A percentile compares a stretch with the other conserved stretches of the same genome.
These are phyloP conservation scores for Colletotrichum trifolii DNA, from an alignment of 2,329 filamentous ascomycete genomes.

Conservation along the genomic window DNA sequence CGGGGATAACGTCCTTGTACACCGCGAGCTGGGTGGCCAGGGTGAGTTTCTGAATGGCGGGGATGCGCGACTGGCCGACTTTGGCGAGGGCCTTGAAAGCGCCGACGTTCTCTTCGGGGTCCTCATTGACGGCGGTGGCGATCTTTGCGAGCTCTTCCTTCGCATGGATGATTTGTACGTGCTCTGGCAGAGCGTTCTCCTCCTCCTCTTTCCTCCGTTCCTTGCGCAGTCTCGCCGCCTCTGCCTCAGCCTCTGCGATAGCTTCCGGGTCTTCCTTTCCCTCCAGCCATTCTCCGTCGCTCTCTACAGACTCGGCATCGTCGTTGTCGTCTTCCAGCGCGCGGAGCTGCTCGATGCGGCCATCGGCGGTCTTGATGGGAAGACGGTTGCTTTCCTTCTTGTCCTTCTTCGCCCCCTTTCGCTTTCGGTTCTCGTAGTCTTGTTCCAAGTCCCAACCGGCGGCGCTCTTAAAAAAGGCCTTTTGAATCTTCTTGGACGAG, in stretches of 20 bases:
- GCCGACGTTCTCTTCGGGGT: constrained; percentile 89
- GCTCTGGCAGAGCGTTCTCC: constrained; percentile 74
- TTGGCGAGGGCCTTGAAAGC: constrained; percentile 82
- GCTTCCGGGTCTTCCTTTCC: constrained; percentile 69
- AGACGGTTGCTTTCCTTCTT: constrained; percentile 78
- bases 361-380: constrained; percentile 88
- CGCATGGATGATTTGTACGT: constrained; percentile 84
- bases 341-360: constrained; percentile 71
- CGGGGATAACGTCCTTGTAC: constrained; percentile 96
- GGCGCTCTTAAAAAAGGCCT: constrained; percentile 78
- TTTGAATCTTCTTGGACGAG: constrained; percentile 58
- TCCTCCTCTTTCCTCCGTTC: constrained; percentile 53
- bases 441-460: constrained; percentile 92
- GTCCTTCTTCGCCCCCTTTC: constrained; percentile 80
- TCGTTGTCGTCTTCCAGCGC: constrained; percentile 66
- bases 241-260: constrained; percentile 53
- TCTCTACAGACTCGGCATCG: constrained; percentile 67
- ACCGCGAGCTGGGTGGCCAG: constrained; percentile 88
- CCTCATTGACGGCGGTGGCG: constrained; percentile 84
- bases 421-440: constrained; percentile 83
- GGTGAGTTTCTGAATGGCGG: constrained; percentile 85
- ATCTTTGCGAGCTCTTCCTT: constrained; percentile 93
- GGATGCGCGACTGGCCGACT: constrained; percentile 75
- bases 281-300: constrained; percentile 73
- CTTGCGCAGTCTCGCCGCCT: constrained; percentile 49